These are phyloP conservation scores for Apophysomyces ossiformis DNA, from an alignment of 371 early-diverging fungal genomes.

Conservation along the genomic window DNA sequence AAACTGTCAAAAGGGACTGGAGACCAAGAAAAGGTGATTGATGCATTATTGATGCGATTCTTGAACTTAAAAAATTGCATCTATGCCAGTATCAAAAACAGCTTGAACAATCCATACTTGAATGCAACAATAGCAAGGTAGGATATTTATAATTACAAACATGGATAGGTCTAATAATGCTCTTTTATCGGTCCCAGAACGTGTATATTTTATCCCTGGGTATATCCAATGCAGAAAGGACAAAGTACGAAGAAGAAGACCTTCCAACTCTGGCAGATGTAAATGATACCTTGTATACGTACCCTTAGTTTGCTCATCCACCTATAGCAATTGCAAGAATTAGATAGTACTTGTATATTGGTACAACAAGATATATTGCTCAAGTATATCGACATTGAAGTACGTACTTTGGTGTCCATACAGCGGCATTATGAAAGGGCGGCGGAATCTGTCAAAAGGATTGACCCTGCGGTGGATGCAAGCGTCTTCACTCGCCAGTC, in stretches of 20 bases:
- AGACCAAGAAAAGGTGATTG: constrained; percentile 46
- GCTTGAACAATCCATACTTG: constrained; percentile 69
- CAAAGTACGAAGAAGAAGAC: constrained; percentile 65
- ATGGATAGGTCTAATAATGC: background rate
- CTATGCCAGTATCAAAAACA: constrained; percentile 48
- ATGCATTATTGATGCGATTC: background rate
- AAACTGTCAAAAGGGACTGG: constrained; percentile 42
- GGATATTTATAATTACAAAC: background rate
- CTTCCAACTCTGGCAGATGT: constrained; percentile 67
- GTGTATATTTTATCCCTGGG: constrained; percentile 62
- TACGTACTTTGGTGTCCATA: constrained; percentile 39
- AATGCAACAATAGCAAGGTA: constrained; percentile 84
- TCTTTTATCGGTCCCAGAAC: constrained; percentile 51
- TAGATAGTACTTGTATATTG: constrained; percentile 58
- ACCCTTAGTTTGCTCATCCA: background rate
- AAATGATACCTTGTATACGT: constrained; percentile 18
- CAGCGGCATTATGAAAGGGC: constrained; percentile 46
- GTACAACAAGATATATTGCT: constrained; percentile 52
- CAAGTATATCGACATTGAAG: constrained; percentile 54
- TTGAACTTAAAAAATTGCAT: background rate
- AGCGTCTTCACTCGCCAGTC: constrained; percentile 49
- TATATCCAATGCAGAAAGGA: constrained; percentile 64
- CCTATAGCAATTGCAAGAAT: constrained; percentile 64
- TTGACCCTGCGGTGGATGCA: constrained; percentile 60
- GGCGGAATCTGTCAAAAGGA: constrained; percentile 33